Evolutionary conservation across 208 protist species (phyloP), one percentile per base, ranked within the genome.

Genomic region (Novymonas esmeraldas): DNA sequence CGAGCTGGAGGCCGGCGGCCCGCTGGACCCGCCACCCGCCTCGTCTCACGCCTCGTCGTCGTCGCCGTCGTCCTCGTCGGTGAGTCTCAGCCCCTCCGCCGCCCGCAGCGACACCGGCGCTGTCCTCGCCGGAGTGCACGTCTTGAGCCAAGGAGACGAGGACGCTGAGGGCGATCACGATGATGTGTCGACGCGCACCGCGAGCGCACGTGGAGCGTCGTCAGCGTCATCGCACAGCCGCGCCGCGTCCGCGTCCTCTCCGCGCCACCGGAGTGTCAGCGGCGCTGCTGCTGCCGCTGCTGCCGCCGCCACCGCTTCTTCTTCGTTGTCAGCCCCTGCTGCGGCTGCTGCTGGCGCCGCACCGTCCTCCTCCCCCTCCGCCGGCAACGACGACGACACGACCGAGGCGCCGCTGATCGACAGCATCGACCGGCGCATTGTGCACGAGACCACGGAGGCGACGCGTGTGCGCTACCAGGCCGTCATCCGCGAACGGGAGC

Each of bases 401-500:
- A 10, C 2, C 3, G 28, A 51, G 14, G 6, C 31, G 56, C 46
- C 62, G 48, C 28, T 46, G 13, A 57, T 54, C 24, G 58, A 70
- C 31, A 67, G 60, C 18, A 54, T 46, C 58, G 54, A 69, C 44
- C 29, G 16, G 55, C 60, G 69, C 34, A 50, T 87, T 39, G 80
- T 83, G 41, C 70, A 80, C 38, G 76, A 84, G 45, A 84, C 69
- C 52, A 70, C 82, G 3, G 85, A 88, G n/a, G 85, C 82, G 16
- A 70, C 72, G 24, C 73, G 82, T 50, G 82, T 88, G 74, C 81
- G 81, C 56, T 85, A 81, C 54, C 33, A 78, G 36, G 78, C 70
- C 6, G 81, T 79, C 29, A 62, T 84, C 45, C 78, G 81, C 26
- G 81, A 91, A 52, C 75, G 76, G 24, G 76, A 81, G 42, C 76